Conservation (phyloP, 306 rosid genomes). For the Amphicarpaea edgeworthii region DNA sequence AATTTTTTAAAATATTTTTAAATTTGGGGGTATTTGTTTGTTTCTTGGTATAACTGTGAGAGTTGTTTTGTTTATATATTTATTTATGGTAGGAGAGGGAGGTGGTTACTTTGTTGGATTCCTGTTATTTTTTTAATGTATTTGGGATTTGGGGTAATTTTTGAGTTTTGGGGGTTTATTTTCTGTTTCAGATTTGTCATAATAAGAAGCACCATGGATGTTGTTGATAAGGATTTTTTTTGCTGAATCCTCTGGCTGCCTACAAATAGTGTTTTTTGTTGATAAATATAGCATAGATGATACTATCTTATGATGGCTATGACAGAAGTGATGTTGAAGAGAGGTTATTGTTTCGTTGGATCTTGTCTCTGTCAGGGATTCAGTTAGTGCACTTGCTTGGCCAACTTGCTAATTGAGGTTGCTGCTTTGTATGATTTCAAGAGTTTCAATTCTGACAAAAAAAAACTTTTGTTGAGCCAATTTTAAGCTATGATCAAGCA, state of each 20-base stretch:
- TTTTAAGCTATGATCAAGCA: constrained; percentile 86
- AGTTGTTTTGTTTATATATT: constrained; percentile 29
- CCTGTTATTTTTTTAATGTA: constrained; percentile 16
- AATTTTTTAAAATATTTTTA: background rate
- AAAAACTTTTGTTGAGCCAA: constrained; percentile 40
- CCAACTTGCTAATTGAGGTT: constrained; percentile 39
- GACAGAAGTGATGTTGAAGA: constrained; percentile 41
- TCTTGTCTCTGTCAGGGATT: constrained; percentile 38
- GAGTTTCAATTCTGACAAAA: constrained; percentile 43
- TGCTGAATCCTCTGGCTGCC: constrained; percentile 37
- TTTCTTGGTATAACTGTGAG: constrained; percentile 38
- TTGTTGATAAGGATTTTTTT: constrained; percentile 25
- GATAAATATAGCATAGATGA: constrained; percentile 37
- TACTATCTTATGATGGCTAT: constrained; percentile 46
- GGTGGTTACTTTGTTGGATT: constrained; percentile 30
- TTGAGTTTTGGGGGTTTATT: constrained; percentile 32
- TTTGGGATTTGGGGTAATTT: constrained; percentile 42
- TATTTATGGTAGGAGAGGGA: constrained; percentile 5
- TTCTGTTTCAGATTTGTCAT: constrained; percentile 42
- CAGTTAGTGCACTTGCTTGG: constrained; percentile 47
- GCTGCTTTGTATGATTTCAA: constrained; percentile 52
- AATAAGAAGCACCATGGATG: constrained; percentile 45
- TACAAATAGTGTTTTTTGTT: constrained; percentile 45
- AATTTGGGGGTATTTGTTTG: background rate
- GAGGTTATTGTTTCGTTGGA: constrained; percentile 43